A percentile compares a stretch with the other conserved stretches of the same genome.
phyloP scores from a whole-genome alignment of 768 basidiomycete species.

The Tubosaeta sp. region DNA sequence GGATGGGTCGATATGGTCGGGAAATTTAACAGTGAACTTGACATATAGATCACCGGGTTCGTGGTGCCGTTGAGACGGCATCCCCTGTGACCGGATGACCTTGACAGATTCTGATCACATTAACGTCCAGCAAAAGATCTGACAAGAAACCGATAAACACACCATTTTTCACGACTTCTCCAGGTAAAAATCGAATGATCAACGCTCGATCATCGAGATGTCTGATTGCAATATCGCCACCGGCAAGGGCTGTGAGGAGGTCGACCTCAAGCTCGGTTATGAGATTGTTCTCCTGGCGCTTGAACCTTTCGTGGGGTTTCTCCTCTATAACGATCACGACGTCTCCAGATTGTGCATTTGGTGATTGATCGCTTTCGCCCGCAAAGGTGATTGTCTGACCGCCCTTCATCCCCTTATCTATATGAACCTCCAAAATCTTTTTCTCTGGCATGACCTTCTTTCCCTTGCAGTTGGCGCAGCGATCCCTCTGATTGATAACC shows the following conservation, averaged over 20 bases:
- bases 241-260: constrained; percentile 87
- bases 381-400: constrained; percentile 85
- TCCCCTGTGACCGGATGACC: constrained; percentile 91
- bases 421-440: constrained; percentile 95
- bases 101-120: constrained; percentile 69
- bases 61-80: constrained; percentile 98
- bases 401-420: constrained; percentile 97
- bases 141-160: constrained; percentile 25
- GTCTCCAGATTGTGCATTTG: constrained; percentile 86
- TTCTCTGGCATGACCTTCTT: constrained; percentile 94
- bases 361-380: constrained; percentile 92
- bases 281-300: constrained; percentile 84
- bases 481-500: constrained; percentile 89
- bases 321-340: constrained; percentile 93
- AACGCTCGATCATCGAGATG: constrained; percentile 93
- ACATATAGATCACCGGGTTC: constrained; percentile 92
- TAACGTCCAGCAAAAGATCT: neutral
- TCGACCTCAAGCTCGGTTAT: constrained; percentile 87
- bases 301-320: constrained; percentile 86
- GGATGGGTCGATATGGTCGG: constrained; percentile 67
- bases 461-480: constrained; percentile 88
- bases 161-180: constrained; percentile 94
- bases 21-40: constrained; percentile 85
- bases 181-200: constrained; percentile 77
- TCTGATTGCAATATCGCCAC: constrained; percentile 84